Evolutionary conservation across 2,329 filamentous ascomycete genomes (phyloP).

Genomic region (Plenodomus lindquistii): DNA sequence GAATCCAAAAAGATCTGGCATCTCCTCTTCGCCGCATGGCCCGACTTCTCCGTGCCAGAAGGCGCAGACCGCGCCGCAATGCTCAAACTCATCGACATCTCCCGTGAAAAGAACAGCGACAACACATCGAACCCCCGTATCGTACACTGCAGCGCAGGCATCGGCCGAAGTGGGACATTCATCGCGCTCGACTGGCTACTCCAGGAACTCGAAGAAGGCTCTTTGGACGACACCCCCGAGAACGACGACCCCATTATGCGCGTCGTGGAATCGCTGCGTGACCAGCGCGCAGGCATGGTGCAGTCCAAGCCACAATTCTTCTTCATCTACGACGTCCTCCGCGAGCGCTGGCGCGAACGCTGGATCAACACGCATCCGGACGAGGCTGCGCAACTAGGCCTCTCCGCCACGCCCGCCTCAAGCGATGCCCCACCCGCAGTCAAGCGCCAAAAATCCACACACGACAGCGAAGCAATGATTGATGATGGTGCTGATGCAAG

Average conservation of each 20-base stretch:
- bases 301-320: conserved; percentile 82
- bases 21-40: conserved; percentile 84
- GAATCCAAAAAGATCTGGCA: conserved; percentile 75
- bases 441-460: conserved; percentile 35
- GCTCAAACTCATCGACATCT: conserved; percentile 70
- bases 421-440: conserved; percentile 24
- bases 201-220: conserved; percentile 76
- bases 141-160: conserved; percentile 75
- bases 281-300: conserved; percentile 95
- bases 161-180: conserved; percentile 92
- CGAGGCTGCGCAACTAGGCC: conserved; percentile 31
- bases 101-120: conserved; percentile 59
- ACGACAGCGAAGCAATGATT: conserved; percentile 5
- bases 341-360: conserved; percentile 70
- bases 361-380: conserved; percentile 37
- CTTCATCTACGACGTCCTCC: conserved; percentile 87
- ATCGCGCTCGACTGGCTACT: conserved; percentile 94
- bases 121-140: conserved; percentile 69
- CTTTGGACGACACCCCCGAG: conserved; percentile 57
- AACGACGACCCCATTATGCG: conserved; percentile 72
- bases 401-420: conserved; percentile 7
- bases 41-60: conserved; percentile 83
- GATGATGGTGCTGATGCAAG: conserved; percentile 4
- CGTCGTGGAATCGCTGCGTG: conserved; percentile 77
- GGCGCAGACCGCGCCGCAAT: conserved; percentile 69